Percentiles rank a stretch among this genome's conserved stretches.
phyloP scores from a whole-genome alignment of 1,139 yeast genomes.

The Arxiozyma heterogenica region DNA sequence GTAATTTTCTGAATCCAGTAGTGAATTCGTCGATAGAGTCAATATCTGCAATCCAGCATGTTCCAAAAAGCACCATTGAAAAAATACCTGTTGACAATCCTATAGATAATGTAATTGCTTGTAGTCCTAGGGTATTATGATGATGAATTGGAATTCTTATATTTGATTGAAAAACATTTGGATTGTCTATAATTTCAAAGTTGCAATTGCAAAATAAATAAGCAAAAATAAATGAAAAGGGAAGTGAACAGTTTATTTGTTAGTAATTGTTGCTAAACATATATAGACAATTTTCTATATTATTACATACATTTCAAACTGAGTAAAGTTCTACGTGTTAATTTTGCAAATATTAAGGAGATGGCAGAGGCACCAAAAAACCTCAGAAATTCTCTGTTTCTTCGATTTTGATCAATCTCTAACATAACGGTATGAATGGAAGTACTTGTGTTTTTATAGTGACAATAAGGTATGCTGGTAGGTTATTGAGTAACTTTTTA shows the following conservation, averaged over 20 bases:
- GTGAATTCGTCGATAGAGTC: slow-evolving; percentile 64
- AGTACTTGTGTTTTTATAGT: too few relatives aligned
- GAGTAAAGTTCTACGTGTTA: slow-evolving; percentile 68
- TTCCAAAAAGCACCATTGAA: slow-evolving; percentile 65
- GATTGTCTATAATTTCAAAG: slow-evolving; percentile 37
- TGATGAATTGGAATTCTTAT: slow-evolving; percentile 78
- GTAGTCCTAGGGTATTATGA: slow-evolving; percentile 74
- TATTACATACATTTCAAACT: slow-evolving; percentile 50
- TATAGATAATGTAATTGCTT: slow-evolving; percentile 78
- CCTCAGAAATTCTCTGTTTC: slow-evolving; percentile 60
- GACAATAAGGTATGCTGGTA: not conserved
- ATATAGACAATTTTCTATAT: not conserved
- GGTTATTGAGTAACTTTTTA: not conserved
- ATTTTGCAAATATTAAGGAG: slow-evolving; percentile 61
- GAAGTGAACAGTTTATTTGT: not conserved
- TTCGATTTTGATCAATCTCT: slow-evolving; percentile 27
- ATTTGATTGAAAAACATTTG: slow-evolving; percentile 73
- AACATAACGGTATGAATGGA: not conserved
- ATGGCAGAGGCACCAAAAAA: slow-evolving; percentile 66
- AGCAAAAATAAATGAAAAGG: not conserved
- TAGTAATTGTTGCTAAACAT: too few relatives aligned
- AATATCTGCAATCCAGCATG: slow-evolving; percentile 73
- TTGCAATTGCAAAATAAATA: too few relatives aligned
- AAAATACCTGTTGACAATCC: slow-evolving; percentile 63
- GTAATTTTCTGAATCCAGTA: slow-evolving; percentile 48